Evolutionary conservation across 208 protist species (phyloP).

Genomic region (Leishmania martiniquensis): DNA sequence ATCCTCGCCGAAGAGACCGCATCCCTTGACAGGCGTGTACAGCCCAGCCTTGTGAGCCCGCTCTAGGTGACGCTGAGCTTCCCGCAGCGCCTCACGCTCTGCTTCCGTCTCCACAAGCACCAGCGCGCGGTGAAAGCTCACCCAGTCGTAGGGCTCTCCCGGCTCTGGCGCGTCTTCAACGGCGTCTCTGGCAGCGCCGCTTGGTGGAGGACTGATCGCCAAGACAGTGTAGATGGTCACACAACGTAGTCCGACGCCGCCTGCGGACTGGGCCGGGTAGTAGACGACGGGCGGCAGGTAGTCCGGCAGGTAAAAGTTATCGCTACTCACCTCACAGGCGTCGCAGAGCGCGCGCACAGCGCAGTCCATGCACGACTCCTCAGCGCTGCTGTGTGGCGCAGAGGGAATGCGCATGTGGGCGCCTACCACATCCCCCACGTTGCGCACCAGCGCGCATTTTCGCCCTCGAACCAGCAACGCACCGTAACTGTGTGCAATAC

Average conservation of each 20-base stretch:
- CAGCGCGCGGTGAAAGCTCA: constrained; percentile 54
- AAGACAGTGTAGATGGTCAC: constrained; percentile 68
- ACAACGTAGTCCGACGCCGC: constrained; percentile 21
- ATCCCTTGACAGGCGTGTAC: constrained; percentile 56
- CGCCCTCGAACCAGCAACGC: constrained; percentile 79
- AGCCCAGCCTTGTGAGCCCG: constrained; percentile 57
- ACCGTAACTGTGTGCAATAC: constrained; percentile 64
- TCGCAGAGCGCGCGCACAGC: constrained; percentile 77
- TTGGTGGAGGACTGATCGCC: constrained; percentile 60
- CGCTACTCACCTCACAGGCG: constrained; percentile 76
- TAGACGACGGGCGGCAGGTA: constrained; percentile 71
- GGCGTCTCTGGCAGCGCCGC: constrained; percentile 53
- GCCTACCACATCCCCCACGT: neutral
- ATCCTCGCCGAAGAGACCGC: constrained; percentile 73
- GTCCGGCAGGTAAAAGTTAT: constrained; percentile 80
- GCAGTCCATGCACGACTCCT: constrained; percentile 62
- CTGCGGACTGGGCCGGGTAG: constrained; percentile 28
- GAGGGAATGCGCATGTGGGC: constrained; percentile 45
- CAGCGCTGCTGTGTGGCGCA: constrained; percentile 32
- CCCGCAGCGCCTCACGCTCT: constrained; percentile 55
- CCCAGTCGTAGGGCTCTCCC: constrained; percentile 84
- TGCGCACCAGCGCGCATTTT: constrained; percentile 81
- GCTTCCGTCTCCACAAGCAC: constrained; percentile 37
- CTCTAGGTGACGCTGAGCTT: constrained; percentile 41
- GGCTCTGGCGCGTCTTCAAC: constrained; percentile 58